Evolutionary conservation across 2,329 filamentous ascomycete species (phyloP), one percentile per base, ranked within the genome.

Genomic region (Diplocarpon rosae): DNA sequence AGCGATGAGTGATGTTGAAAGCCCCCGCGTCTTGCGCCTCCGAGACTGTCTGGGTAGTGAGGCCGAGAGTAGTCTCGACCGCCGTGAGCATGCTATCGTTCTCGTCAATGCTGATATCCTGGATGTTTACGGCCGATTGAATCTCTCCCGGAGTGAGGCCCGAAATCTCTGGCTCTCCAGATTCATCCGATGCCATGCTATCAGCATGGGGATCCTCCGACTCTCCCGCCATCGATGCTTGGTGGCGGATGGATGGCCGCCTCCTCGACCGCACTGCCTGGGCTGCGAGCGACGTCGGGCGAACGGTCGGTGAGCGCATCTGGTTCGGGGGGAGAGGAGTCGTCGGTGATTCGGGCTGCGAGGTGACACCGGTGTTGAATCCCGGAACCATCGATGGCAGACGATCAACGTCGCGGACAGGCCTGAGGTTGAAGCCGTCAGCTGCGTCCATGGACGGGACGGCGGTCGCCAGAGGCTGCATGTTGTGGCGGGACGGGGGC

Each of bases 1-100:
- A 82, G 42, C 85, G 81, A 63, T 95, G 90, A 6, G 85, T 88
- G 57, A 95, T 93, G 66, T 95, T 93, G 66, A 96, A 95, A 0
- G 88, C 87, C 45, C 90, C 88, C 11, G 85, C 77, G 55, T 93
- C 86, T 56, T 88, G 84, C n/a, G 80, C 50, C 50, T 92, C 87
- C 0, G 88, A 89, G 2, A 84, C 83, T 29, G 83, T 83, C 1
- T 83, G 83, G 7, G 86, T 83, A 2, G 81, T 78, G 49, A 95
- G 66, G 27, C 84, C 81, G 29, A 94, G 77, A 3, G 80, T 75
- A 2, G 83, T 77, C 42, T 79, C 80, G 32, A 73, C 77, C 40
- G 70, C 71, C 42, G 86, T 80, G 30, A 95, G 73, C 62, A 94
- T 82, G 54, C 80, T 76, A 49, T 90, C 84, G 28, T 81, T 77